A percentile compares a stretch with the other conserved stretches of the same genome.
These are phyloP conservation scores for Diaporthe citri DNA, from an alignment of 2,329 filamentous ascomycete species.

Conservation along the genomic window DNA sequence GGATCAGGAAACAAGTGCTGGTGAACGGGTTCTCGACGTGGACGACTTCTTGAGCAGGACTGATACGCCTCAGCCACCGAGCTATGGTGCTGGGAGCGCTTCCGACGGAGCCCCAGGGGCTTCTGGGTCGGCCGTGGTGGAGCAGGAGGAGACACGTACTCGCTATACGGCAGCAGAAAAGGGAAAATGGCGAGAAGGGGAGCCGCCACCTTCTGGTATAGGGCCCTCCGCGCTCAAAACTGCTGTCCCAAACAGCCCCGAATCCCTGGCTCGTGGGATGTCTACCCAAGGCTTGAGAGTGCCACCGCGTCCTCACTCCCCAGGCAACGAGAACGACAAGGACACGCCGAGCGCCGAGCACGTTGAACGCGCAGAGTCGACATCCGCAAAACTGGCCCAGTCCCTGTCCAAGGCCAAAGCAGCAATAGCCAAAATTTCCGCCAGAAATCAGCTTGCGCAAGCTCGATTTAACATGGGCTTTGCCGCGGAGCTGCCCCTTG, in stretches of 20 bases:
- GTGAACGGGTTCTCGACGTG: not conserved
- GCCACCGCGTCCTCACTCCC: not conserved
- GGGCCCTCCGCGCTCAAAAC: slow-evolving; percentile 2
- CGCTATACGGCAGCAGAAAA: not conserved
- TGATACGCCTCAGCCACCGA: not conserved
- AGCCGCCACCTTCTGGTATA: not conserved
- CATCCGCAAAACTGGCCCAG: not conserved
- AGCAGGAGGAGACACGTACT: not conserved
- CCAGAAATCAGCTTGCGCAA: not conserved
- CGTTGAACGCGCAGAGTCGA: not conserved
- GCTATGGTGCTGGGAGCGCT: not conserved
- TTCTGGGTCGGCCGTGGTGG: not conserved
- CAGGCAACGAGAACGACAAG: not conserved
- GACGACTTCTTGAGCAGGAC: not conserved
- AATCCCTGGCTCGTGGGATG: not conserved
- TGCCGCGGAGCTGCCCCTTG: not conserved
- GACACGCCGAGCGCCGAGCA: not conserved
- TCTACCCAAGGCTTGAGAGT: not conserved
- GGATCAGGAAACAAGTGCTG: too few relatives aligned
- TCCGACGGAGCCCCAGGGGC: not conserved
- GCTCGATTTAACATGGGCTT: not conserved
- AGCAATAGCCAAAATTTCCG: too few relatives aligned
- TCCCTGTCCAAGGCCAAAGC: not conserved
- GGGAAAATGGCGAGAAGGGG: not conserved
- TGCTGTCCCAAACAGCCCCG: not conserved